Percentiles rank a stretch among this genome's conserved stretches.
These are phyloP conservation scores for Boletus pseudopeckii DNA, from an alignment of 768 basidiomycete genomes.

Conservation along the genomic window DNA sequence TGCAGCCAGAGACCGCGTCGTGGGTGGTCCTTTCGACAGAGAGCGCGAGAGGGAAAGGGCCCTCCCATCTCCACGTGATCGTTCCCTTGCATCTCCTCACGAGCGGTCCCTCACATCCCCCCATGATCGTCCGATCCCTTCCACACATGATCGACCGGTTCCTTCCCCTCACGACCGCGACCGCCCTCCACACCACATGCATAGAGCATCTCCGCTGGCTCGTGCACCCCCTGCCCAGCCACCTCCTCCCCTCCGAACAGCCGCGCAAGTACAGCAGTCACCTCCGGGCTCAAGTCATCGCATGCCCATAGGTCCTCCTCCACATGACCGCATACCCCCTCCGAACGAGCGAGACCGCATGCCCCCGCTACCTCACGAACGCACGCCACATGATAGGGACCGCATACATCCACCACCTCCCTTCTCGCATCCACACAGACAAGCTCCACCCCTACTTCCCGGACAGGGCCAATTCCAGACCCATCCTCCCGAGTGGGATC, in stretches of 20 bases:
- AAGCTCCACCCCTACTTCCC: slow-evolving; percentile 19
- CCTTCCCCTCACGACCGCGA: slow-evolving; percentile 28
- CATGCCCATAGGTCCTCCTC: slow-evolving; percentile 15
- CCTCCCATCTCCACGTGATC: slow-evolving; percentile 26
- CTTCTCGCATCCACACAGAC: slow-evolving; percentile 20
- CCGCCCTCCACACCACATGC: slow-evolving; percentile 20
- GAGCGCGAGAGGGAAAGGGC: slow-evolving; percentile 26
- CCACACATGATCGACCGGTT: slow-evolving; percentile 21
- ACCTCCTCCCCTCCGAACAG: slow-evolving; percentile 11
- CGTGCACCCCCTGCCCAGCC: slow-evolving; percentile 20
- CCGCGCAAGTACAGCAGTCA: slow-evolving; percentile 20
- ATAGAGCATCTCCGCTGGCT: slow-evolving; percentile 23
- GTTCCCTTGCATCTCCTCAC: slow-evolving; percentile 21
- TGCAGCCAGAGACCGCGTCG: slow-evolving; percentile 23
- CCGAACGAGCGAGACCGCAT: slow-evolving; percentile 27
- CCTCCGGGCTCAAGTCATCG: slow-evolving; percentile 25
- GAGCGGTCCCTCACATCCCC: slow-evolving; percentile 21
- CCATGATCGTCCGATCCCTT: slow-evolving; percentile 23
- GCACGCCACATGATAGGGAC: slow-evolving; percentile 21
- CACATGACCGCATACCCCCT: slow-evolving; percentile 24
- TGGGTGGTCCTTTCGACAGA: slow-evolving; percentile 22
- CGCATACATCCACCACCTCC: slow-evolving; percentile 29
- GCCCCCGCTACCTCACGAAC: slow-evolving; percentile 22
- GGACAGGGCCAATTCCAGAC: slow-evolving; percentile 33
- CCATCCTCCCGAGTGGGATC: slow-evolving; percentile 29